These are phyloP conservation scores for Mucor sp. DNA, from an alignment of 371 early-diverging fungal species.

Conservation along the genomic window DNA sequence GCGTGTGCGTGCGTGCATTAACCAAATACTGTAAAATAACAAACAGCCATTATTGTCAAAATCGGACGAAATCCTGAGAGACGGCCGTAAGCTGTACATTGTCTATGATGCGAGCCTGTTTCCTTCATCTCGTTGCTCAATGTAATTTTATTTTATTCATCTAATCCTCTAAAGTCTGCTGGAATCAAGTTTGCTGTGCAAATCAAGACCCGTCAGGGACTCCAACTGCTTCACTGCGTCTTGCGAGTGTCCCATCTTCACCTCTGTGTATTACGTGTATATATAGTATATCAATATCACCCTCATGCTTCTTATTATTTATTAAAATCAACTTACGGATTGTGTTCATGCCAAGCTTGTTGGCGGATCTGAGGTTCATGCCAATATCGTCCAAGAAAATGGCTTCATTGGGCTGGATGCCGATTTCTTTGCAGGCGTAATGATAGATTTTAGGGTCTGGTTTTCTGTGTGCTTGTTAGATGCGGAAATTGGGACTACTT, in stretches of 20 bases:
- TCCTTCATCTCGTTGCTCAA: not conserved
- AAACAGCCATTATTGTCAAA: slow-evolving; percentile 18
- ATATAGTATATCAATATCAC: slow-evolving; percentile 4
- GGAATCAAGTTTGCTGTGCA: slow-evolving; percentile 20
- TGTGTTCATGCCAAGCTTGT: slow-evolving; percentile 64
- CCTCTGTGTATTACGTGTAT: slow-evolving; percentile 34
- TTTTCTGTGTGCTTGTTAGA: slow-evolving; percentile 46
- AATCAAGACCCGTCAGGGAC: slow-evolving; percentile 34
- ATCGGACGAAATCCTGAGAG: slow-evolving; percentile 23
- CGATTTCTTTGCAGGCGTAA: slow-evolving; percentile 63
- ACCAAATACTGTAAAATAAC: slow-evolving; percentile 3
- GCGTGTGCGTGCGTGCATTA: not conserved
- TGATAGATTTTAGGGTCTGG: slow-evolving; percentile 70
- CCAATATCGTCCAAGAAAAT: slow-evolving; percentile 83
- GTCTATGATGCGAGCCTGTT: slow-evolving; percentile 22
- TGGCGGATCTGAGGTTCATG: slow-evolving; percentile 68
- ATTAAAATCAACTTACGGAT: slow-evolving; percentile 47
- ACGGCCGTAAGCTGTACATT: slow-evolving; percentile 23
- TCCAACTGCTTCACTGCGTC: slow-evolving; percentile 64
- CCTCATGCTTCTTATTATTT: not conserved
- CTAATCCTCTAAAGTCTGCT: slow-evolving; percentile 19
- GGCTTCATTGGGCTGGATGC: slow-evolving; percentile 60
- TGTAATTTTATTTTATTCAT: slow-evolving; percentile 4
- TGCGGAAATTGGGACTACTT: not conserved
- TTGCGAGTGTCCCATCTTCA: slow-evolving; percentile 58